Percentiles rank a stretch among this genome's conserved stretches.
These are phyloP conservation scores for Wickerhamomyces subpelliculosus DNA, from an alignment of 805 yeast species.

Conservation along the genomic window DNA sequence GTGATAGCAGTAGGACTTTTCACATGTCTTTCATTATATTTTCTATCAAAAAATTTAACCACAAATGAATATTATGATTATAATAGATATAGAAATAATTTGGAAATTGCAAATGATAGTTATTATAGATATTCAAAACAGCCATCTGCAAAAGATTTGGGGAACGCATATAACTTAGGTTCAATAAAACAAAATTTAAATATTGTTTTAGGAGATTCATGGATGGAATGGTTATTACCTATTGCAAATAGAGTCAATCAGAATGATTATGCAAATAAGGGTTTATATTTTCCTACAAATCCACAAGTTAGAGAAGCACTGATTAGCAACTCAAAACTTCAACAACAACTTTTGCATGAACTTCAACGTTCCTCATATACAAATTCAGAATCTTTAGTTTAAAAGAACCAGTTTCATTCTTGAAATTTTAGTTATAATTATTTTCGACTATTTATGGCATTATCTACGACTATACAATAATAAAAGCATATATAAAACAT, in stretches of 20 bases:
- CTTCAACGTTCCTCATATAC: neutral
- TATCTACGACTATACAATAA: too few species aligned
- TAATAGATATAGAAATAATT: constrained; percentile 38
- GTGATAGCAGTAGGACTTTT: constrained; percentile 53
- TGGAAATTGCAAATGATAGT: constrained; percentile 26
- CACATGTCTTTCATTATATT: constrained; percentile 48
- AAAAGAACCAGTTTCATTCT: too few species aligned
- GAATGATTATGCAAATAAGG: constrained; percentile 30
- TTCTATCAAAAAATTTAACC: constrained; percentile 59
- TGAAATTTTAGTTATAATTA: too few species aligned
- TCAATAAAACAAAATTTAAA: constrained; percentile 47
- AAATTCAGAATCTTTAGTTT: too few species aligned
- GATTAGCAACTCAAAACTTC: constrained; percentile 35
- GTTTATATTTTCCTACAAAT: constrained; percentile 46
- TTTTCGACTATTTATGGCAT: too few species aligned
- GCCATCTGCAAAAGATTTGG: constrained; percentile 38
- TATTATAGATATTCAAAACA: constrained; percentile 32
- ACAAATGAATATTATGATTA: constrained; percentile 72
- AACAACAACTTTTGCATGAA: constrained; percentile 25
- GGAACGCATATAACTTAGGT: constrained; percentile 78
- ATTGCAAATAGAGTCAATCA: constrained; percentile 22
- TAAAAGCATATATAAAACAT: too few species aligned
- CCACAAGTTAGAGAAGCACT: constrained; percentile 34
- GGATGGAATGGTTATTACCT: constrained; percentile 73
- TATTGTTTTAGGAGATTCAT: constrained; percentile 63